Evolutionary conservation across 1,284 basidiomycete genomes (phyloP).

Genomic region (Marasmius tenuissimus): DNA sequence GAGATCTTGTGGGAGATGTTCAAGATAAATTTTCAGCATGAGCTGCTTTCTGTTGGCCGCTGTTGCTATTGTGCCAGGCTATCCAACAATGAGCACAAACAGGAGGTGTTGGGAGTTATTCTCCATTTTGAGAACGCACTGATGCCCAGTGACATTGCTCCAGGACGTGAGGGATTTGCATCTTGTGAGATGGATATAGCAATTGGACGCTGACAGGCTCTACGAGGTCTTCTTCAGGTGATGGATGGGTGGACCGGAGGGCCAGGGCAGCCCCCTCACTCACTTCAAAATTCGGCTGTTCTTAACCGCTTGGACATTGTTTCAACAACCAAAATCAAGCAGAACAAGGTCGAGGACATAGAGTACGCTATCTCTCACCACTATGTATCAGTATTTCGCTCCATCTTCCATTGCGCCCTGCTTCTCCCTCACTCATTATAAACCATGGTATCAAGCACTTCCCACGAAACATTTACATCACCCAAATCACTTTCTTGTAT

Average conservation of each 20-base stretch:
- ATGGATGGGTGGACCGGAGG: neutral
- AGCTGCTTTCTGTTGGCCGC: neutral
- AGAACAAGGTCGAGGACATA: neutral
- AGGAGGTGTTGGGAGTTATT: too few species aligned
- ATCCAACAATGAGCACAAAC: neutral
- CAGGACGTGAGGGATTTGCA: neutral
- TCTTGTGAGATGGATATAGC: neutral
- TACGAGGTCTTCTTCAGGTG: neutral
- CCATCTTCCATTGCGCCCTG: neutral
- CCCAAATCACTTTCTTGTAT: too few species aligned
- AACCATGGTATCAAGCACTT: too few species aligned
- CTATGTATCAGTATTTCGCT: neutral
- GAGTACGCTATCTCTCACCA: neutral
- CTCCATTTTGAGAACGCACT: neutral
- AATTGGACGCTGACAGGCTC: neutral
- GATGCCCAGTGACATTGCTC: neutral
- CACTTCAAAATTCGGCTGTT: neutral
- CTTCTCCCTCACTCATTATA: neutral
- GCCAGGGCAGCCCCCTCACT: neutral
- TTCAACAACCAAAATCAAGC: neutral
- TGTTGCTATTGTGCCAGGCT: neutral
- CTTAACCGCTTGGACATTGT: neutral
- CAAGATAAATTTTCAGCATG: neutral
- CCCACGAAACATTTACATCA: too few species aligned
- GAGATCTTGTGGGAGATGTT: neutral